phyloP scores from a whole-genome alignment of 2,329 filamentous ascomycete genomes.

The Diaporthe capsici region DNA sequence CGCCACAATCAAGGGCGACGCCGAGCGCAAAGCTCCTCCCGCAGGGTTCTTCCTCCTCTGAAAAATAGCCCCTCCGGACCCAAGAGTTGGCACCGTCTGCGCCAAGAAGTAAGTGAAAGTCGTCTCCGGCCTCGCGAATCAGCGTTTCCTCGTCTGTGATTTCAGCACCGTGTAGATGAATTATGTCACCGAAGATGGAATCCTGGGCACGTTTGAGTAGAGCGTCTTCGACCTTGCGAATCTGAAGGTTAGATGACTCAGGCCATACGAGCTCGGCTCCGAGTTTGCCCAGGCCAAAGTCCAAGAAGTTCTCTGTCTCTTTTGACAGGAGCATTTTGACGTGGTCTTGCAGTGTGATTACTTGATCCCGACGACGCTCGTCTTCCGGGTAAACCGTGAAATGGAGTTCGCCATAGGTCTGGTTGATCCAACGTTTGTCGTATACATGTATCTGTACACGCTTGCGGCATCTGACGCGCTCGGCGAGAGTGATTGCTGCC shows the following conservation, averaged over 20 bases:
- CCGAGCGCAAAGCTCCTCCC: constrained; percentile 53
- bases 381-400: constrained; percentile 48
- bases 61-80: constrained; percentile 52
- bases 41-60: constrained; percentile 52
- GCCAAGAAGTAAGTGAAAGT: constrained; percentile 54
- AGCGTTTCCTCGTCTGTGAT: background rate
- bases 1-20: constrained; percentile 51
- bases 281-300: constrained; percentile 49
- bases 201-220: constrained; percentile 53
- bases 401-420: constrained; percentile 41
- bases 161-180: constrained; percentile 50
- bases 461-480: constrained; percentile 48
- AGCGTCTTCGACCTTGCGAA: constrained; percentile 55
- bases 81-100: constrained; percentile 55
- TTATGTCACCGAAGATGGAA: constrained; percentile 49
- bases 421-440: constrained; percentile 51
- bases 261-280: constrained; percentile 54
- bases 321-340: constrained; percentile 51
- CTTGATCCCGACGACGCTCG: constrained; percentile 52
- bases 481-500: constrained; percentile 52
- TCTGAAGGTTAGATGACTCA: constrained; percentile 54
- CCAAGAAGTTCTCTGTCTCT: constrained; percentile 43
- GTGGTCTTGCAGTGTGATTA: constrained; percentile 54
- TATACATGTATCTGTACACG: constrained; percentile 53
- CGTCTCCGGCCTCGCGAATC: constrained; percentile 21